phyloP scores from a whole-genome alignment of 176 grass and related monocot genomes.

The Musa troglodytarum region DNA sequence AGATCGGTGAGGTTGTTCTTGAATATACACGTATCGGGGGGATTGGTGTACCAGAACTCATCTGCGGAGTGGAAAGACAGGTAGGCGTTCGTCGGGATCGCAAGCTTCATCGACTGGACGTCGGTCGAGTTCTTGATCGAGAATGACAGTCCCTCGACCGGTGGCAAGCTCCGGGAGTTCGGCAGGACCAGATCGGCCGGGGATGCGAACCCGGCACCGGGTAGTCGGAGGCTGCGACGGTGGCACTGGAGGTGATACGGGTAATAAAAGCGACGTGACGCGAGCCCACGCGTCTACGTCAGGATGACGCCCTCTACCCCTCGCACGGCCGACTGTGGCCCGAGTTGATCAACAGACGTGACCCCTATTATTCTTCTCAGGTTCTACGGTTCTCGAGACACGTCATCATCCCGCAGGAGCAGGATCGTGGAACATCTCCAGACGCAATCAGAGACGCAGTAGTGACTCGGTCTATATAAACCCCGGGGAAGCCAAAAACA shows the following conservation, averaged over 20 bases:
- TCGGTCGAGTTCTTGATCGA: conserved; percentile 34
- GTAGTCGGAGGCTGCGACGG: not conserved
- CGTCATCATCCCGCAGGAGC: no score
- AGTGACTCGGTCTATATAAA: no score
- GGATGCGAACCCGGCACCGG: conserved; percentile 15
- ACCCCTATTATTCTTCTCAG: no score
- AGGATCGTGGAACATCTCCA: no score
- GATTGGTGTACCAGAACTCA: conserved; percentile 73
- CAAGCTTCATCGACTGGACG: conserved; percentile 28
- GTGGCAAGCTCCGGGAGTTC: conserved; percentile 36
- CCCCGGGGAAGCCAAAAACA: no score
- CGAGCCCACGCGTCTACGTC: no score
- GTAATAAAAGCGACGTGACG: no score
- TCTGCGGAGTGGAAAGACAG: conserved; percentile 51
- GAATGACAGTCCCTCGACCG: conserved; percentile 62
- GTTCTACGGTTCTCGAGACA: no score
- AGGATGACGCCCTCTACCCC: no score
- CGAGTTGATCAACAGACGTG: no score
- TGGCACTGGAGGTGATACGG: conserved; percentile 43
- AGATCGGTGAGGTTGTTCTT: conserved; percentile 27
- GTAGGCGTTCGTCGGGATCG: conserved; percentile 45
- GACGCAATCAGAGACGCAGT: no score
- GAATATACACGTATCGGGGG: conserved; percentile 20
- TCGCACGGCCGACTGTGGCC: no score
- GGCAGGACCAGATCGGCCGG: conserved; percentile 66